Evolutionary conservation across 1,284 basidiomycete species (phyloP), one percentile per base, ranked within the genome.

Genomic region (Rhodotorula sp.): DNA sequence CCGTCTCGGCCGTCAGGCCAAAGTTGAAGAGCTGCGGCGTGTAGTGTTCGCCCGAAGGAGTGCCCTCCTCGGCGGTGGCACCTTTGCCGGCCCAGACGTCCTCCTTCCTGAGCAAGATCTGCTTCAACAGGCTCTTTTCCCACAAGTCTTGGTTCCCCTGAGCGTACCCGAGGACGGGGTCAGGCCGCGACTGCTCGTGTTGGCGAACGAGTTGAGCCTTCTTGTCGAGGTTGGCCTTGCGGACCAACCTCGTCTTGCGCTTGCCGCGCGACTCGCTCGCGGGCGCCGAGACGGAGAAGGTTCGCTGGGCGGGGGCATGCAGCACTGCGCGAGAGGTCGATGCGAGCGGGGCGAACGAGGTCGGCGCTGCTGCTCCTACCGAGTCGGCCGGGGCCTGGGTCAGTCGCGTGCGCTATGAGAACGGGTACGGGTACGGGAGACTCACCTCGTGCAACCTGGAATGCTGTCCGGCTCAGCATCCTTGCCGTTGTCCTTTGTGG

Each of bases 151-250:
- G 86, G 70, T 89, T 85, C 66, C 85, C 85, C 8, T 85, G 83
- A 55, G 86, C 84, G 31, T 85, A 86, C 7, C 92, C 92, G 2
- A 92, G 86, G 12, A 93, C 85, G 64, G 89, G 86, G 76, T 90
- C 88, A 19, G 91, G 88, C 63, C 78, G 76, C 26, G 79, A 72
- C 50, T 63, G 65, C 14, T 62, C 55, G 61, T 66, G 52, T 10
- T 83, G 82, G 0, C 84, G 83, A 7, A 79, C 72, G 66, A 81
- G 76, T 23, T 76, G 76, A 49, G 72, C 68, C 62, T 78, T 80
- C 69, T 80, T 76, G 23, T 78, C 77, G 64, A 81, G 74, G 74
- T 82, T 81, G 48, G 73, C 75, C 67, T 80, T 80, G 63, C 79
- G 78, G 16, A 67, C 64, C 45, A 78, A 57, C 21, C 77, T 76